A percentile compares a stretch with the other conserved stretches of the same genome.
Evolutionary conservation across 768 basidiomycete species (phyloP).

Genomic region (Leccinellum rugosiceps): DNA sequence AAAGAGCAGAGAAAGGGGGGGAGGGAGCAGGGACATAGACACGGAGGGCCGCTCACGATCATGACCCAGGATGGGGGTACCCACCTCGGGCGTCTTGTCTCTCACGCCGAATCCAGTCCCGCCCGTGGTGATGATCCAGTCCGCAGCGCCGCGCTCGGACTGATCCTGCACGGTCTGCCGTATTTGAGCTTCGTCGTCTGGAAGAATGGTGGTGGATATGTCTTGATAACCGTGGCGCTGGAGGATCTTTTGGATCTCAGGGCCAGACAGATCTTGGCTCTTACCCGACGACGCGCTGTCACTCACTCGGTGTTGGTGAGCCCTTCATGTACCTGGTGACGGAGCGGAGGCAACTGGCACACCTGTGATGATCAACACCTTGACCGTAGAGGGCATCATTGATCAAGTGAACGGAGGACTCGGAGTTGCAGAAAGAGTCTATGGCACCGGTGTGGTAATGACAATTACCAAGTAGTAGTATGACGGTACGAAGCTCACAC

Average conservation of each 20-base stretch:
- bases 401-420: not conserved
- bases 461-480: not conserved
- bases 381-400: constrained; percentile 19
- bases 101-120: constrained; percentile 84
- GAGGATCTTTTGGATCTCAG: constrained; percentile 54
- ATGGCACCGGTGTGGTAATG: not conserved
- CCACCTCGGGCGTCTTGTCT: constrained; percentile 83
- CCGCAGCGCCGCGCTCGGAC: constrained; percentile 44
- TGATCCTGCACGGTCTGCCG: constrained; percentile 45
- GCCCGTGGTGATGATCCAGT: constrained; percentile 81
- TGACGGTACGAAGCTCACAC: too few species aligned
- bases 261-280: constrained; percentile 63
- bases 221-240: constrained; percentile 36
- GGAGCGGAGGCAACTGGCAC: not conserved
- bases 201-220: constrained; percentile 45
- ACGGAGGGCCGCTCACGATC: not conserved
- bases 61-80: not conserved
- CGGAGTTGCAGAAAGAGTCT: not conserved
- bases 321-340: not conserved
- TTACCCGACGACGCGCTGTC: constrained; percentile 58
- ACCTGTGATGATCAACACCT: constrained; percentile 29
- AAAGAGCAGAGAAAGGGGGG: not conserved
- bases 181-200: constrained; percentile 62
- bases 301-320: constrained; percentile 44
- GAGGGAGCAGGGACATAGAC: not conserved